Evolutionary conservation across 2,329 filamentous ascomycete species (phyloP).

Genomic region (Cytospora schulzeri): DNA sequence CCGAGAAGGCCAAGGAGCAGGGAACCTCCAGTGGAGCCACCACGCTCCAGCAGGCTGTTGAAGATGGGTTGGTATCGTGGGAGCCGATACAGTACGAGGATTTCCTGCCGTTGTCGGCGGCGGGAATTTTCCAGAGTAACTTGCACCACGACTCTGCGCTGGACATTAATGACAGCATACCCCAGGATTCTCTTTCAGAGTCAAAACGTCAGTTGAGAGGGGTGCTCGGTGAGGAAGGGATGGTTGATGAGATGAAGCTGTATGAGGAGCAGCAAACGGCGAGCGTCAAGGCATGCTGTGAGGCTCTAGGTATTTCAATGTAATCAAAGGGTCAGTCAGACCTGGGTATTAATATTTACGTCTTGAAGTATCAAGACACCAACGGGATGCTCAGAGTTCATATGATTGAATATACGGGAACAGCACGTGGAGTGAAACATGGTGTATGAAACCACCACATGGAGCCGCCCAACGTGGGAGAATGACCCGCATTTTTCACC

Average conservation of each 20-base stretch:
- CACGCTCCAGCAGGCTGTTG: slow-evolving; percentile 30
- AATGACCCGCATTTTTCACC: no score
- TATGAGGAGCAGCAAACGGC: slow-evolving; percentile 14
- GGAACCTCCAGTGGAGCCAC: not conserved
- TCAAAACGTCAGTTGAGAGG: slow-evolving; percentile 13
- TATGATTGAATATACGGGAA: no score
- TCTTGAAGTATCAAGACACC: no score
- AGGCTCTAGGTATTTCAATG: slow-evolving; percentile 3
- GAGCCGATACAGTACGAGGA: slow-evolving; percentile 56
- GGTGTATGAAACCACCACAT: no score
- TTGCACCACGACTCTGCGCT: slow-evolving; percentile 15
- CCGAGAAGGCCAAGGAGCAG: slow-evolving; percentile 13
- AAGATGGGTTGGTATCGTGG: slow-evolving; percentile 37
- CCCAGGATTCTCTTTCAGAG: not conserved
- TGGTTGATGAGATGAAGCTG: slow-evolving; percentile 20
- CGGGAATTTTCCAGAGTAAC: slow-evolving; percentile 43
- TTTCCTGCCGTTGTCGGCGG: slow-evolving; percentile 55
- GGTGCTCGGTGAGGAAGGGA: slow-evolving; percentile 12
- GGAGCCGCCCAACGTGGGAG: no score
- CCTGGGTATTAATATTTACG: no score
- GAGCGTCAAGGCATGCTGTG: slow-evolving; percentile 5
- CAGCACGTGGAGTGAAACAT: no score
- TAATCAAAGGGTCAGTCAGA: no score
- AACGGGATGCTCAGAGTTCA: no score
- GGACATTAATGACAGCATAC: not conserved